Conservation (phyloP, 768 basidiomycete genomes). For the Hypsizygus marmoreus region DNA sequence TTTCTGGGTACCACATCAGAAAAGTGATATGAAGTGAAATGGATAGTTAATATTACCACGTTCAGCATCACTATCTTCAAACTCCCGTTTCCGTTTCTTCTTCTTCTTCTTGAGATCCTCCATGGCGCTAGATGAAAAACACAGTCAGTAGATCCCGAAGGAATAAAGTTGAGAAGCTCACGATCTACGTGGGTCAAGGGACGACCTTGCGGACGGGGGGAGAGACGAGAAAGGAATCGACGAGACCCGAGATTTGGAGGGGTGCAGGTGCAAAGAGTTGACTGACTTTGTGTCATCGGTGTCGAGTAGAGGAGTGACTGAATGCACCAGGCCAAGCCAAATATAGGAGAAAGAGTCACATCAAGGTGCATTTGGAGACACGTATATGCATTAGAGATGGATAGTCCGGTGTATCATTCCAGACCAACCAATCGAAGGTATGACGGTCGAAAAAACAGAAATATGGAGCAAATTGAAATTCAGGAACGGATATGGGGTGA, state of each 20-base stretch:
- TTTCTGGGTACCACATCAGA: constrained; percentile 36
- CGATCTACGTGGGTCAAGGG: constrained; percentile 66
- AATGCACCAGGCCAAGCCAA: neutral
- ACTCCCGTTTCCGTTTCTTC: constrained; percentile 83
- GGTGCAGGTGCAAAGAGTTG: constrained; percentile 31
- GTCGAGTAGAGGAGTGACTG: constrained; percentile 51
- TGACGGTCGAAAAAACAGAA: too few species aligned
- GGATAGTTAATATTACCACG: constrained; percentile 38
- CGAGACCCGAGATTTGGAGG: constrained; percentile 47
- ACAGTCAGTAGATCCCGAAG: constrained; percentile 6
- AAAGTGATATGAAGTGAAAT: constrained; percentile 8
- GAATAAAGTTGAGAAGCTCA: constrained; percentile 32
- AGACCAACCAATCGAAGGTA: too few species aligned
- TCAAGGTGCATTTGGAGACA: too few species aligned
- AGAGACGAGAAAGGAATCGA: constrained; percentile 47
- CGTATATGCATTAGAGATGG: too few species aligned
- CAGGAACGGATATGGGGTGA: constrained; percentile 15
- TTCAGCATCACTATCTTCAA: constrained; percentile 71
- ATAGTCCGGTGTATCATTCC: too few species aligned
- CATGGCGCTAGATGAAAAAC: constrained; percentile 21
- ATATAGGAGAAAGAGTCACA: neutral
- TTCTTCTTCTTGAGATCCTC: constrained; percentile 77
- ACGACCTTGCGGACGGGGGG: constrained; percentile 53
- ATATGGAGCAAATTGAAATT: constrained; percentile 8
- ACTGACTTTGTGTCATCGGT: constrained; percentile 50